Base-by-base conservation (phyloP, 2,329 filamentous ascomycete genomes). In the Sclerotiophoma versabilis region DNA sequence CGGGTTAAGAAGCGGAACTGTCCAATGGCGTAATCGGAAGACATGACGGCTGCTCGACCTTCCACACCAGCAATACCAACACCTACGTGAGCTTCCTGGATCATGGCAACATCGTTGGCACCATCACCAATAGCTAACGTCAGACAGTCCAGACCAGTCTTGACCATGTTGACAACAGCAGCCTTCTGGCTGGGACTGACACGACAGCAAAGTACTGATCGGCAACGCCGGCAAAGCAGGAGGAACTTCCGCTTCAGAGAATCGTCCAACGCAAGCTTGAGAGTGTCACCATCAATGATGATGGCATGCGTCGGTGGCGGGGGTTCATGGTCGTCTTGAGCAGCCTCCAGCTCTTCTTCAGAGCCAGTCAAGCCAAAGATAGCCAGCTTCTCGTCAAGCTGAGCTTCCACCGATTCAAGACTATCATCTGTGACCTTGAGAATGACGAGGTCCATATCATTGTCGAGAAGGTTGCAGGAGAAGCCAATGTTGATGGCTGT, bases 401-500 rank as follows among this genome's bases (percentile, higher is more conserved):
- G 83, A 49, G 83, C 81, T 61, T 90, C 87, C 2, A 92, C 84
- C 29, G 80, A 79, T 11, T 81, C 79, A 9, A 89, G 64, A 52
- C 81, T 83, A 77, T 92, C 88, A 60, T 96, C 91, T 1, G 90
- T 85, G 25, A 95, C 83, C 71, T 96, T 96, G 65, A 99, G 83
- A 42, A 96, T 86, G 60, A 99, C 90, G 58, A 99, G 80, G 64
- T 99, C 95, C 95, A 99, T 97, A 64, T 96, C 91, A 75, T 97
- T 99, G 77, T 93, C 92, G 49, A 99, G 84, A 26, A 99, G 83
- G 66, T 99, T 99, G 80, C 96, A 99, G 10, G 96, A 99, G 77
- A 98, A 99, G 2, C 95, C 95, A 71, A 99, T 99, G 78, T 99
- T 99, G 86, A 99, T 99, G 53, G 96, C 95, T 20, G 95, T 99